These are phyloP conservation scores for Ganoderma sp. DNA, from an alignment of 1,284 basidiomycete species.

Conservation along the genomic window DNA sequence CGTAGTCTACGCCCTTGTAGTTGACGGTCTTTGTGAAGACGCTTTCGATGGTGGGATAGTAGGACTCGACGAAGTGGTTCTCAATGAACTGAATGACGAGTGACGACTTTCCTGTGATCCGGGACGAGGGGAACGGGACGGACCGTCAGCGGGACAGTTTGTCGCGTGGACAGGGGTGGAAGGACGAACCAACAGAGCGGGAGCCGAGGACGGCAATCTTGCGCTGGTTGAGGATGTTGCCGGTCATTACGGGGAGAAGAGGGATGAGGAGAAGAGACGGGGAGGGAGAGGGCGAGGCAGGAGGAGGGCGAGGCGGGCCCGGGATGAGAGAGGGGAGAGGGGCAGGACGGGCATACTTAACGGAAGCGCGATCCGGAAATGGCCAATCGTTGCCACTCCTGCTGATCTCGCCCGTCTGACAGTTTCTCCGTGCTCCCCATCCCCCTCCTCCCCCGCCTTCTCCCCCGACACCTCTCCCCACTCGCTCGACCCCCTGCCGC, in stretches of 20 bases:
- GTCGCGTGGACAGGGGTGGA: conserved; percentile 29
- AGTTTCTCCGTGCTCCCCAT: conserved; percentile 22
- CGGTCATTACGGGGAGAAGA: conserved; percentile 46
- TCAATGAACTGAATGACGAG: conserved; percentile 78
- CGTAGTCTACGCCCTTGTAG: conserved; percentile 86
- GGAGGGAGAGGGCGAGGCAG: conserved; percentile 2
- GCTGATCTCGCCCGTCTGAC: conserved; percentile 19
- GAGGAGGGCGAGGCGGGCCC: conserved; percentile 13
- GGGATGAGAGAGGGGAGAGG: conserved; percentile 11
- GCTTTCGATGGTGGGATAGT: conserved; percentile 96
- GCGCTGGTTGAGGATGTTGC: conserved; percentile 78
- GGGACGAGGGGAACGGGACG: conserved; percentile 16
- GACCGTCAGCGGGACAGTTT: conserved; percentile 19
- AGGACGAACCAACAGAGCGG: conserved; percentile 74
- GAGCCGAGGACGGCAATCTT: conserved; percentile 85
- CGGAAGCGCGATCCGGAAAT: conserved; percentile 11
- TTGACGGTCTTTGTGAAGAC: conserved; percentile 87
- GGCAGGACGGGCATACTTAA: conserved; percentile 21
- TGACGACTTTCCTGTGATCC: conserved; percentile 73
- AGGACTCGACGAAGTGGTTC: conserved; percentile 74
- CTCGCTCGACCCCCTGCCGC: neutral
- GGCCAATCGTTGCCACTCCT: conserved; percentile 21
- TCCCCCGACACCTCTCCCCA: neutral
- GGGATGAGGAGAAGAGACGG: conserved; percentile 24
- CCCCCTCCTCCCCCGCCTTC: neutral